Evolutionary conservation across 2,329 filamentous ascomycete species (phyloP).

Genomic region (Phaeosphaeria sp.): DNA sequence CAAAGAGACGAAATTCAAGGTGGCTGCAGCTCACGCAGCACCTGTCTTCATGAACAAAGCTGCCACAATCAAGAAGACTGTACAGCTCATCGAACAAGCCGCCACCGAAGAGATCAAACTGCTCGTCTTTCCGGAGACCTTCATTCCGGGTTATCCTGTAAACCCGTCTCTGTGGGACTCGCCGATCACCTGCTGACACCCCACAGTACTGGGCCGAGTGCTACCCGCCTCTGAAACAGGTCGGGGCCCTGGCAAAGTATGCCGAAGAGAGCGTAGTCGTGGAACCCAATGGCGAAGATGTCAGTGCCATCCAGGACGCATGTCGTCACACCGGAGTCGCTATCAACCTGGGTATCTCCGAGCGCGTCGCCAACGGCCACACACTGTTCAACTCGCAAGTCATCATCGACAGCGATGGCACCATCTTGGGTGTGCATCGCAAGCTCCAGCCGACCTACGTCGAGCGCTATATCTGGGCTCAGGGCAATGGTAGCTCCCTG

Average conservation of each 20-base stretch:
- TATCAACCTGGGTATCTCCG: constrained; percentile 45
- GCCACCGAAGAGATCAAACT: constrained; percentile 38
- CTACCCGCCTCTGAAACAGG: constrained; percentile 46
- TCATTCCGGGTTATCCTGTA: constrained; percentile 47
- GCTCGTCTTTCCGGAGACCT: constrained; percentile 47
- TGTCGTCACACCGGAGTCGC: constrained; percentile 41
- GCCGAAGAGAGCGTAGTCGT: constrained; percentile 46
- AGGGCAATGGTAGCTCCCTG: constrained; percentile 42
- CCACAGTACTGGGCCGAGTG: constrained; percentile 45
- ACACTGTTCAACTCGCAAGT: constrained; percentile 49
- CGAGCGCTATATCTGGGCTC: constrained; percentile 46
- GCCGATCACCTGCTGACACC: constrained; percentile 13
- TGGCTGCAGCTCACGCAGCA: constrained; percentile 46
- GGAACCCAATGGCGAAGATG: constrained; percentile 37
- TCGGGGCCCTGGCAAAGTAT: constrained; percentile 40
- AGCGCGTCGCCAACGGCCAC: constrained; percentile 42
- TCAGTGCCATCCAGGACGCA: constrained; percentile 40
- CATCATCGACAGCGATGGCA: constrained; percentile 41
- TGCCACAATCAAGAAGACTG: constrained; percentile 42
- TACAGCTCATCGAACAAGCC: constrained; percentile 44
- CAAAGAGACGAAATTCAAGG: constrained; percentile 40
- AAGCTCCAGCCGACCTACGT: constrained; percentile 48
- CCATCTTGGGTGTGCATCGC: constrained; percentile 46
- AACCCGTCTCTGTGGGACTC: neutral
- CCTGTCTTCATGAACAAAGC: constrained; percentile 49